phyloP scores from a whole-genome alignment of 2,329 filamentous ascomycete species.

The Ophiostoma montium region DNA sequence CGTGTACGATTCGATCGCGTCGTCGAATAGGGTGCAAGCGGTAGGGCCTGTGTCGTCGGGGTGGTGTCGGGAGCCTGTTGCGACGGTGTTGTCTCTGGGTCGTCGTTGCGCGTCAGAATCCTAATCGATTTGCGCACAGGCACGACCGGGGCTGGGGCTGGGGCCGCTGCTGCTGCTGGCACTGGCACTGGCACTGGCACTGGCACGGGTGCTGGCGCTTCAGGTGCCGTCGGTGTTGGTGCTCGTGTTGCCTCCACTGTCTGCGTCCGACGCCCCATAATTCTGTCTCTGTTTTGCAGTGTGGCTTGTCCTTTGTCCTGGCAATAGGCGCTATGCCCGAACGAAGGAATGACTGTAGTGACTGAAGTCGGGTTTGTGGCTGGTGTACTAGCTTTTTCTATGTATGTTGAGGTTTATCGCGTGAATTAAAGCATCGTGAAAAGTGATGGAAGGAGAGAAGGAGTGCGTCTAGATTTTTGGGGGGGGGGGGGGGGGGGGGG shows the following conservation, averaged over 20 bases:
- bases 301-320: neutral
- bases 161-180: neutral
- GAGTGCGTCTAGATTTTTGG: too few relatives aligned
- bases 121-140: neutral
- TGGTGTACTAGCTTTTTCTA: too few relatives aligned
- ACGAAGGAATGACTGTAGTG: neutral
- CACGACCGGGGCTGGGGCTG: neutral
- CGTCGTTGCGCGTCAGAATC: slow-evolving; percentile 1
- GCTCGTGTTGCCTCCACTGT: neutral
- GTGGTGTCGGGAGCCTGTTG: neutral
- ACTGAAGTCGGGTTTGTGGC: too few relatives aligned
- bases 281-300: neutral
- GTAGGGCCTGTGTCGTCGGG: neutral
- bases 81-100: neutral
- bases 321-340: neutral
- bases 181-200: neutral
- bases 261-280: neutral
- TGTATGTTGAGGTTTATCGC: too few relatives aligned
- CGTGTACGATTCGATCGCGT: too few relatives aligned
- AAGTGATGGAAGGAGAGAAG: too few relatives aligned
- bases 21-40: too few relatives aligned
- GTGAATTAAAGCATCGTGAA: too few relatives aligned
- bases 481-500: too few relatives aligned
- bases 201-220: neutral
- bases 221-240: neutral